These are phyloP conservation scores for Cladosporium phlei DNA, from an alignment of 2,329 filamentous ascomycete genomes.

Conservation along the genomic window DNA sequence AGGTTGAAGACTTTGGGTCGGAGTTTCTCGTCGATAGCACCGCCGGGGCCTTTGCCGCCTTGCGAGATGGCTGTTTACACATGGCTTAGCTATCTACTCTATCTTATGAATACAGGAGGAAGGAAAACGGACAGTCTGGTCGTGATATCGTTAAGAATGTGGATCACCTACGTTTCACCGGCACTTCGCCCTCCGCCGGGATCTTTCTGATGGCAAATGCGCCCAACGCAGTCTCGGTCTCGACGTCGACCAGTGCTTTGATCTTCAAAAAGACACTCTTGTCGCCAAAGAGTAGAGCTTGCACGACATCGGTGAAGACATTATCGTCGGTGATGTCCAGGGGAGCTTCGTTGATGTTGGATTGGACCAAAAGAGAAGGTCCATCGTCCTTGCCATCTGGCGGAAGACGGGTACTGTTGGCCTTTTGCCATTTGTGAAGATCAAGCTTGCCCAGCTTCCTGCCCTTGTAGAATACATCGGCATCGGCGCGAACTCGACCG, in stretches of 20 bases:
- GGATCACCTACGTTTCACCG: constrained; percentile 83
- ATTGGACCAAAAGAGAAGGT: constrained; percentile 66
- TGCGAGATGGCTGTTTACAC: constrained; percentile 15
- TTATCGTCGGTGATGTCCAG: constrained; percentile 75
- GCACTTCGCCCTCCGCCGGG: constrained; percentile 76
- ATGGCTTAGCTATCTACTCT: constrained; percentile 26
- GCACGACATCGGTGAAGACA: constrained; percentile 75
- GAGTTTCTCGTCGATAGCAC: constrained; percentile 25
- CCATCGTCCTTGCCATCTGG: constrained; percentile 51
- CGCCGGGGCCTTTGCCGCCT: constrained; percentile 6
- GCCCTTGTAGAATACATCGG: constrained; percentile 74
- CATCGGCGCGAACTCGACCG: constrained; percentile 66
- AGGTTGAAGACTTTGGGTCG: constrained; percentile 66
- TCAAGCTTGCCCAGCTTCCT: constrained; percentile 77
- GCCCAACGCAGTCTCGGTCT: constrained; percentile 76
- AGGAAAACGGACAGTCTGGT: constrained; percentile 11
- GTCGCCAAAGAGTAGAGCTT: constrained; percentile 70
- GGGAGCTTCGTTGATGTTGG: constrained; percentile 71
- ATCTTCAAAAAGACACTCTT: constrained; percentile 67
- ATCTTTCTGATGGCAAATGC: constrained; percentile 75
- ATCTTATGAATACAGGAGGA: constrained; percentile 15
- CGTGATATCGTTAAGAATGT: constrained; percentile 9
- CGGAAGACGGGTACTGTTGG: constrained; percentile 70
- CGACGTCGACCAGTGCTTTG: constrained; percentile 74
- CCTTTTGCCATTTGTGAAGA: constrained; percentile 74